Evolutionary conservation across 2,329 filamentous ascomycete genomes (phyloP).

Genomic region (Aspergillus bombycis): DNA sequence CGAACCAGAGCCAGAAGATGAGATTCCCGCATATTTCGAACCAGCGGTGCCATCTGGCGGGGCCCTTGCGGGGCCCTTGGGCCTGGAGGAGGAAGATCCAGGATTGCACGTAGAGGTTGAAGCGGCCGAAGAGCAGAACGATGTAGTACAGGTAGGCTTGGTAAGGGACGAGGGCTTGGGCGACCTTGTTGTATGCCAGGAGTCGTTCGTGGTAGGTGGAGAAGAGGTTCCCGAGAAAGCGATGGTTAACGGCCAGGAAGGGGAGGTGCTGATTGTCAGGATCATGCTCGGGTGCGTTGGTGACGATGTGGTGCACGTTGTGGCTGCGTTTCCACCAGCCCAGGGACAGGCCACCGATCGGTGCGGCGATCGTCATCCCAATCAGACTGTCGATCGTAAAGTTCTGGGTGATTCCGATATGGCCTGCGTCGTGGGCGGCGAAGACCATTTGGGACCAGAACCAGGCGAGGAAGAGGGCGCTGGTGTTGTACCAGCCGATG

Average conservation of each 20-base stretch:
- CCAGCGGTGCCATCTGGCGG: slow-evolving; percentile 79
- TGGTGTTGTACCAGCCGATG: slow-evolving; percentile 65
- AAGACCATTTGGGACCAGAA: slow-evolving; percentile 95
- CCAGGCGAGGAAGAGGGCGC: slow-evolving; percentile 73
- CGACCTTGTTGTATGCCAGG: slow-evolving; percentile 73
- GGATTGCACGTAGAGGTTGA: slow-evolving; percentile 84
- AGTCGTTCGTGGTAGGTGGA: slow-evolving; percentile 81
- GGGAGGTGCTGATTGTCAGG: slow-evolving; percentile 91
- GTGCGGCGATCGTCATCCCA: slow-evolving; percentile 86
- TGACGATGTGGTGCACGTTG: slow-evolving; percentile 95
- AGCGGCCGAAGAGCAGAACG: slow-evolving; percentile 75
- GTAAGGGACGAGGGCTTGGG: slow-evolving; percentile 67
- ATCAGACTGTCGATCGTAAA: slow-evolving; percentile 80
- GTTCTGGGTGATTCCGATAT: slow-evolving; percentile 89
- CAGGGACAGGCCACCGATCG: slow-evolving; percentile 80
- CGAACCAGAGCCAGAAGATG: slow-evolving; percentile 85
- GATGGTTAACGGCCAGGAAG: slow-evolving; percentile 82
- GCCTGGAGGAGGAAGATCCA: slow-evolving; percentile 74
- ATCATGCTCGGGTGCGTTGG: slow-evolving; percentile 91
- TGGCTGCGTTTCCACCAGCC: slow-evolving; percentile 98
- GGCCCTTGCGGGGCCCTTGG: slow-evolving; percentile 70
- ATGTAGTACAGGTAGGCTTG: slow-evolving; percentile 83
- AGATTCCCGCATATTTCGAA: slow-evolving; percentile 72
- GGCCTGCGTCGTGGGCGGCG: slow-evolving; percentile 73
- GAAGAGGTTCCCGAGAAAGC: slow-evolving; percentile 71